Conservation (phyloP, 768 basidiomycete species). For the Trametes punicea region DNA sequence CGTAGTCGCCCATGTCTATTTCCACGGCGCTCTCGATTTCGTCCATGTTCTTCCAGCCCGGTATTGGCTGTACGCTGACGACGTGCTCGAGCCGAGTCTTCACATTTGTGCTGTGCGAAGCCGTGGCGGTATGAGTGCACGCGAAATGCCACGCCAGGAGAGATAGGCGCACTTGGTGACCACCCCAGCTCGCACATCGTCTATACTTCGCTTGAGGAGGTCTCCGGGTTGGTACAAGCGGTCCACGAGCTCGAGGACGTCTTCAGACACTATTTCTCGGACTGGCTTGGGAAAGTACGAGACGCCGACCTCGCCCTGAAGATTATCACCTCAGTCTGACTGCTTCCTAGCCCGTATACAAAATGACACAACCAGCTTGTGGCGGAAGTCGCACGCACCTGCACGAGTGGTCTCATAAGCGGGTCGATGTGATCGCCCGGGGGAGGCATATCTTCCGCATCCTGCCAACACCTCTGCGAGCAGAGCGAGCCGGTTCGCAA, state of each 20-base stretch:
- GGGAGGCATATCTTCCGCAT: constrained; percentile 66
- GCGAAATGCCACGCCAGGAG: not conserved
- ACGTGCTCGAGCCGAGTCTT: constrained; percentile 72
- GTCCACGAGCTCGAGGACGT: constrained; percentile 66
- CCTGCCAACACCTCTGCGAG: constrained; percentile 81
- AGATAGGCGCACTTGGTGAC: constrained; percentile 40
- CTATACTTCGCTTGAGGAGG: constrained; percentile 73
- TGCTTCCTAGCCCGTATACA: too few relatives aligned
- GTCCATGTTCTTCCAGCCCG: constrained; percentile 59
- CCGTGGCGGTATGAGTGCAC: not conserved
- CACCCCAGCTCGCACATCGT: constrained; percentile 73
- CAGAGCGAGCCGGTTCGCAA: not conserved
- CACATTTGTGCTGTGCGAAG: constrained; percentile 41
- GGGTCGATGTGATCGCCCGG: constrained; percentile 53
- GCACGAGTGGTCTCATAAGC: constrained; percentile 67
- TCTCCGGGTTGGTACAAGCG: constrained; percentile 78
- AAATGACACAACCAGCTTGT: not conserved
- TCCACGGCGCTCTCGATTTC: constrained; percentile 57
- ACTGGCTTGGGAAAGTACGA: constrained; percentile 54
- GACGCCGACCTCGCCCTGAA: constrained; percentile 76
- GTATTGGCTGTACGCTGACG: constrained; percentile 56
- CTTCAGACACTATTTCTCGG: constrained; percentile 71
- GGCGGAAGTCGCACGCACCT: constrained; percentile 8
- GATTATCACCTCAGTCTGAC: too few relatives aligned
- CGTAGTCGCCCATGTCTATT: constrained; percentile 78